Percentiles rank a stretch among this genome's conserved stretches.
Conservation (phyloP, 2,329 filamentous ascomycete species). For the Talaromyces verruculosus region DNA sequence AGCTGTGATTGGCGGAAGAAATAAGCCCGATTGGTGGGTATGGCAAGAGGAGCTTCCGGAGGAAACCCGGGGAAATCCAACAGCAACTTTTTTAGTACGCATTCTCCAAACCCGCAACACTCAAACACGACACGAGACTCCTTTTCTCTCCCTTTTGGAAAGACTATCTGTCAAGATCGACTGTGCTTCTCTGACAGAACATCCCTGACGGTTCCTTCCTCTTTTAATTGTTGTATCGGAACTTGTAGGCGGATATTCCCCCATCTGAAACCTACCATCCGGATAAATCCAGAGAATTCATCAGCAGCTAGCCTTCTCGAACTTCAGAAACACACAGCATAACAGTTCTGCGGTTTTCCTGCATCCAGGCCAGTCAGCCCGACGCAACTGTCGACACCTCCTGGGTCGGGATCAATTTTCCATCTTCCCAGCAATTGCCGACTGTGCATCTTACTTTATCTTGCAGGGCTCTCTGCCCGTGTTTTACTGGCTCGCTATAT, state of each 20-base stretch:
- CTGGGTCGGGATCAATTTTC: neutral
- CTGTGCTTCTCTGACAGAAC: neutral
- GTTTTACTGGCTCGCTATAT: neutral
- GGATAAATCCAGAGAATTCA: neutral
- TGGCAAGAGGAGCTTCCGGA: neutral
- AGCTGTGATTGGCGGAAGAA: constrained; percentile 18
- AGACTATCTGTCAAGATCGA: neutral
- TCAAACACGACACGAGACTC: neutral
- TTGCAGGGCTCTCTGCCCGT: neutral
- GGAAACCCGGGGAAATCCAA: constrained; percentile 14
- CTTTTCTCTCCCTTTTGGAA: neutral
- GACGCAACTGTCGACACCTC: neutral
- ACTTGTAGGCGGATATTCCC: neutral
- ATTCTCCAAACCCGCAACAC: neutral
- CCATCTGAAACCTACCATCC: neutral
- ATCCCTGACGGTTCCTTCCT: neutral
- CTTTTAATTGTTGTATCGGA: neutral
- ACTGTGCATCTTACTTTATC: neutral
- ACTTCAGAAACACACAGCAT: neutral
- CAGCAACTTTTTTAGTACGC: neutral
- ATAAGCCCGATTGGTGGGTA: constrained; percentile 17
- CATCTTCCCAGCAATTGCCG: neutral
- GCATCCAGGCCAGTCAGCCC: neutral
- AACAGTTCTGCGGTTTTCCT: neutral
- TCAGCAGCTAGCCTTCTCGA: neutral